Base-by-base conservation (phyloP, 495 filamentous ascomycete genomes). In the Parathielavia hyrcaniae region DNA sequence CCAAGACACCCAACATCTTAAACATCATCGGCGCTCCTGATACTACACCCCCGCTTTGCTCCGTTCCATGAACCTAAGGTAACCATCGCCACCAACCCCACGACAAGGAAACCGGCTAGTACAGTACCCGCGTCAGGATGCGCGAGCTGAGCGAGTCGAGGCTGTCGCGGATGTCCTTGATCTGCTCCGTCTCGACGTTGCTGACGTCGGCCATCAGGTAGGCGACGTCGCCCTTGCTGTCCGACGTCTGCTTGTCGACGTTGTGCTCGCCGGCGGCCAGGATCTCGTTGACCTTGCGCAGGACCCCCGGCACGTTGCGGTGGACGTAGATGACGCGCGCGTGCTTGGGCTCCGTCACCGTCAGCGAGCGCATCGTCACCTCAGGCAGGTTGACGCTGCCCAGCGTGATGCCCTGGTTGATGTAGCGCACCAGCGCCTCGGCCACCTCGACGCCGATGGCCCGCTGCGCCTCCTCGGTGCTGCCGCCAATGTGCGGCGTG, bases 161-260 rank as follows among this genome's bases (percentile, higher is more conserved):
- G 65, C 78, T 85, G 67, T 90, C 85, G 59, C 85, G 89, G 39
- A 99, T 78, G 54, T 88, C 85, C 74, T 89, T 90, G 70, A 97
- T 92, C 59, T 93, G 87, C 22, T 76, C 77, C 13, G 79, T 73
- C 65, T 88, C 84, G 64, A 96, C 90, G 54, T 88, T 78, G 74
- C 88, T 95, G 60, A 99, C 87, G 75, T 99, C 95, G 20, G 95
- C 93, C 93, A 99, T 96, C 58, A 97, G 77, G 69, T 97, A 99
- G 22, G 95, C 95, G 58, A 91, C 81, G 72, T 97, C 92, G 62
- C 90, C 93, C 77, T 87, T 85, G 74, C 85, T 93, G 69, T 97
- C 95, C 34, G 89, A 91, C 76, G 91, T 97, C 71, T 99, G 95
- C 77, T 96, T 97, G 69, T 96, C 93, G 59, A 99, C 90, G 68